Evolutionary conservation across 306 rosid genomes (phyloP), one percentile per base, ranked within the genome.

Genomic region (Heteromeles arbutifolia): DNA sequence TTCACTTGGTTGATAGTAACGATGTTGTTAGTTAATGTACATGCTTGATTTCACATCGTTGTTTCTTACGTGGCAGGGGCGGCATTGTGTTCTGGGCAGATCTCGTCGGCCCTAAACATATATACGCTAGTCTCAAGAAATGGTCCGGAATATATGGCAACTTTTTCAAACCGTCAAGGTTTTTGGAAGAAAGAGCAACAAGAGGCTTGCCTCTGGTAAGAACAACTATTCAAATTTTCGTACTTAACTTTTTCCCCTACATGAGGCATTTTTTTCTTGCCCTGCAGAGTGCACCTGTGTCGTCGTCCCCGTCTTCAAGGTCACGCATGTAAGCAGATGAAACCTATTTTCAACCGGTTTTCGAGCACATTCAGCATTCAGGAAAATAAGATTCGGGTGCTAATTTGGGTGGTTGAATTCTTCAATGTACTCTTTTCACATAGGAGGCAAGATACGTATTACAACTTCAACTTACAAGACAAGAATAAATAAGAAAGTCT

Each of bases 51-150:
- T 48, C 54, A 5, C 54, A 54, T 14, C 6, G 21, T 9, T 18
- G 26, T 4, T 50, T 31, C 37, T 73, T 69, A 24, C 73, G 43
- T 74, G 82, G 86, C 90, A 95, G 99, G 74, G 99, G 99, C 25
- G 99, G 98, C 72, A 76, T 92, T 88, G 91, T 96, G 41, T 89
- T 82, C 70, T 96, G 99, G 99, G 99, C 87, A 58, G 99, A 92
- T 80, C 25, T 80, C 75, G 91, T 96, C 58, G 99, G 97, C 54
- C 86, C 96, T 52, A 87, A 90, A 71, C 96, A 88, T 82, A 53
- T 96, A 34, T 92, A 96, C 79, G 37, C 76, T 58, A 93, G 91
- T 79, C 91, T 92, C 3, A 89, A 89, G 77, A 90, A 87, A 87
- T 96, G 99, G 99, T 72, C 92, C 22, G 85, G 87, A 62, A 66